phyloP scores from a whole-genome alignment of 2,329 filamentous ascomycete species.

The Calonectria hongkongensis region DNA sequence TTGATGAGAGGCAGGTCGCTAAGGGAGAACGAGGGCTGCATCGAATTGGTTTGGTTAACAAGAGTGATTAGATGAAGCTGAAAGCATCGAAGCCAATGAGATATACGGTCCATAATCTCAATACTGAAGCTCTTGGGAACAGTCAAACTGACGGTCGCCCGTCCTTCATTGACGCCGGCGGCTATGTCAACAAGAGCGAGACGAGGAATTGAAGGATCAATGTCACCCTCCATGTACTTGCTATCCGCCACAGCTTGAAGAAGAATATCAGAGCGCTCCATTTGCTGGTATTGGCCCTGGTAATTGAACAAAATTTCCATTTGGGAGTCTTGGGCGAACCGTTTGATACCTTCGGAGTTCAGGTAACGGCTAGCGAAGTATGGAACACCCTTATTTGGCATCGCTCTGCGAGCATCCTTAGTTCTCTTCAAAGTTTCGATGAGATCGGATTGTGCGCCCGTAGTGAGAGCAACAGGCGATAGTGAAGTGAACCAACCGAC shows the following conservation, averaged over 20 bases:
- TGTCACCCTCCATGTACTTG: constrained; percentile 16
- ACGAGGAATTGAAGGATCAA: constrained; percentile 11
- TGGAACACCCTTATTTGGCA: constrained; percentile 41
- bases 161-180: constrained; percentile 7
- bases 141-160: constrained; percentile 17
- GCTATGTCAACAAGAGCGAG: constrained; percentile 18
- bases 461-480: constrained; percentile 53
- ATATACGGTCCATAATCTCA: constrained; percentile 8
- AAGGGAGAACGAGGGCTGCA: not conserved
- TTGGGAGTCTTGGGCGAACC: not conserved
- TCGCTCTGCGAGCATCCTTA: constrained; percentile 45
- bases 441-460: constrained; percentile 10
- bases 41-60: not conserved
- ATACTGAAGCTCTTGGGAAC: constrained; percentile 20
- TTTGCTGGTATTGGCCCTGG: constrained; percentile 19
- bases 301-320: constrained; percentile 21
- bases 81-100: constrained; percentile 11
- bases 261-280: constrained; percentile 14
- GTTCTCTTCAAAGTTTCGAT: constrained; percentile 46
- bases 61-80: not conserved
- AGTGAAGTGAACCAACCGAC: constrained; percentile 64
- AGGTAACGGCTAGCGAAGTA: constrained; percentile 48
- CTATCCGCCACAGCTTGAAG: not conserved
- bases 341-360: not conserved
- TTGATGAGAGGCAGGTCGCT: constrained; percentile 10